Base-by-base conservation (phyloP, 306 rosid genomes). In the Astragalus membranaceus region DNA sequence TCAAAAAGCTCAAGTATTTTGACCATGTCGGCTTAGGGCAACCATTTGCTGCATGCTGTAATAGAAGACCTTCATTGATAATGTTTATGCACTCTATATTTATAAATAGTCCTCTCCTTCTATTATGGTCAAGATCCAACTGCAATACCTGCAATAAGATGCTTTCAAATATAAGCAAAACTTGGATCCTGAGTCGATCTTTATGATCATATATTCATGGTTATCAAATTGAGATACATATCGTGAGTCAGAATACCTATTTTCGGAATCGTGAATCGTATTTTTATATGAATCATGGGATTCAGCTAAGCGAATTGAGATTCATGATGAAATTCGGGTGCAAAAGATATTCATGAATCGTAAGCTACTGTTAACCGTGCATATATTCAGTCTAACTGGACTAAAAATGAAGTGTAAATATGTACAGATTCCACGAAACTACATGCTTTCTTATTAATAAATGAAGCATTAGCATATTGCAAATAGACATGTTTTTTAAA, bases 11-110 rank as follows among this genome's bases (percentile, higher is more conserved):
- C 82, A 87, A 55, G 82, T 91, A 94, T 82, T 82, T 94, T 16
- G 99, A 83, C 97, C 96, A 87, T 8, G 51, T 35, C 50, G 95
- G 96, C 76, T 89, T 87, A 42, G 95, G 87, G 73, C 99, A 94
- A 44, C 97, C 91, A 58, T 89, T 82, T 70, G 82, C 96, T 41
- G 79, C 87, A 43, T 94, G 99, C 74, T 91, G 99, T 50, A 83
- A 81, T 47, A 88, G 32, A 47, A 94, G 91, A 73, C 99, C 99
- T 78, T 94, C 95, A 70, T 94, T 94, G 77, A 94, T 67, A 59
- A 81, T 86, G 78, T 89, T 88, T 9, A 91, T 87, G 68, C 97
- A 91, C 84, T 94, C 99, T 72, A 89, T 74, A 53, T 76, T 91
- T 75, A 94, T 13, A 68, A 87, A 65, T 33, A 91, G 87, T 12